Conservation (phyloP, 331 rosid genomes). For the Malus hybrid region DNA sequence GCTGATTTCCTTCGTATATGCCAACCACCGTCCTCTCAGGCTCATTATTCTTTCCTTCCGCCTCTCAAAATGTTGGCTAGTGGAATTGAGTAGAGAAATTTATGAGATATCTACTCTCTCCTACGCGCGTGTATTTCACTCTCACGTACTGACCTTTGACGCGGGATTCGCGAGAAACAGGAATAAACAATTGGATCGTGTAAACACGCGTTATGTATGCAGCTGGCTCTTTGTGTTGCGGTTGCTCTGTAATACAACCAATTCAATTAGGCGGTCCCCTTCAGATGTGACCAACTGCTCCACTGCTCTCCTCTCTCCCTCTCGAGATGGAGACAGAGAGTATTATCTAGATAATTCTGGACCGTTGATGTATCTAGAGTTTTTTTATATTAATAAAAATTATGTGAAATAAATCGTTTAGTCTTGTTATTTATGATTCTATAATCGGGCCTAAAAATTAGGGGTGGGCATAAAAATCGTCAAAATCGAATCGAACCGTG, state of each 20-base stretch:
- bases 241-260: not conserved
- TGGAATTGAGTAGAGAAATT: not conserved
- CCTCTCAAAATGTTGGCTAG: not conserved
- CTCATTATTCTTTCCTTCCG: not conserved
- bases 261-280: conserved; percentile 33
- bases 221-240: not conserved
- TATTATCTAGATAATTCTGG: not conserved
- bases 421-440: not conserved
- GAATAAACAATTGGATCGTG: not conserved
- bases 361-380: not conserved
- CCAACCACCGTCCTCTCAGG: conserved; percentile 27
- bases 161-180: no score
- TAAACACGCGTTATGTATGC: not conserved
- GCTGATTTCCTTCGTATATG: not conserved
- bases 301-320: conserved; percentile 12
- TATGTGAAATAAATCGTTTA: not conserved
- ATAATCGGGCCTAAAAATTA: no score
- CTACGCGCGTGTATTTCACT: accelerated
- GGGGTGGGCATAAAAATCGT: no score
- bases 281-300: conserved; percentile 50
- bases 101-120: not conserved
- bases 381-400: no score
- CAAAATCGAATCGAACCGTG: no score
- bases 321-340: no score
- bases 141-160: no score